These are phyloP conservation scores for Brettanomyces sp. DNA, from an alignment of 805 yeast species.

Conservation along the genomic window DNA sequence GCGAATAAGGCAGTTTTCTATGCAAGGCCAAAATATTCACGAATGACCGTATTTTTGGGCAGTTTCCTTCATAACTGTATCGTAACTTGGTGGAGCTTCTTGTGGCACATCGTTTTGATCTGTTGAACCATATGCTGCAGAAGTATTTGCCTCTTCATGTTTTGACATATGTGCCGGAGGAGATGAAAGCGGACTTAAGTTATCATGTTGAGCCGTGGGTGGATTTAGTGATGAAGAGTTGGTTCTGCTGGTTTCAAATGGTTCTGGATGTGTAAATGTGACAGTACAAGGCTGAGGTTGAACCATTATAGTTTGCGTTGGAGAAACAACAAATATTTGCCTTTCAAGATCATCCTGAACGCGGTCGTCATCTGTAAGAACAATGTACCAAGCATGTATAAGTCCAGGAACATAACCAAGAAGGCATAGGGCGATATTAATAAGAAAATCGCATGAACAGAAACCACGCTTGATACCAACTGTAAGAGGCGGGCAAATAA, in stretches of 20 bases:
- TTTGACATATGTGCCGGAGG: too few species aligned
- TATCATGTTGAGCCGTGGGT: slow-evolving; percentile 1
- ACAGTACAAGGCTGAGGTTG: slow-evolving; percentile 20
- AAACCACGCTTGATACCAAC: slow-evolving; percentile 67
- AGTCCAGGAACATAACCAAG: slow-evolving; percentile 66
- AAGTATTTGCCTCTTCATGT: not conserved
- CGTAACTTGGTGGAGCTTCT: slow-evolving; percentile 29
- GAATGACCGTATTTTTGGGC: slow-evolving; percentile 8
- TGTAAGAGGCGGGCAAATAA: slow-evolving; percentile 72
- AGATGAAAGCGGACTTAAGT: slow-evolving; percentile 8
- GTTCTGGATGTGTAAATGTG: slow-evolving; percentile 24
- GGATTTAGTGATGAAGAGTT: not conserved
- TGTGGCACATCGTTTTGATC: slow-evolving; percentile 12
- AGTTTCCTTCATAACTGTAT: slow-evolving; percentile 26
- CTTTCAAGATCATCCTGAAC: slow-evolving; percentile 18
- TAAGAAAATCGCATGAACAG: slow-evolving; percentile 58
- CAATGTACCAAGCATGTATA: slow-evolving; percentile 59
- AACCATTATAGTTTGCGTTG: slow-evolving; percentile 10
- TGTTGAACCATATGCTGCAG: not conserved
- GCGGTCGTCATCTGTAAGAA: slow-evolving; percentile 39
- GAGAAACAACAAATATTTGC: slow-evolving; percentile 19
- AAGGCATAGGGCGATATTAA: slow-evolving; percentile 54
- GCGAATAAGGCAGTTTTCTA: too few species aligned
- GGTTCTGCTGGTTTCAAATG: slow-evolving; percentile 15
- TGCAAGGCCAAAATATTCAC: too few species aligned